Conservation (phyloP, 2,329 filamentous ascomycete genomes). For the Fusarium sublunatum region DNA sequence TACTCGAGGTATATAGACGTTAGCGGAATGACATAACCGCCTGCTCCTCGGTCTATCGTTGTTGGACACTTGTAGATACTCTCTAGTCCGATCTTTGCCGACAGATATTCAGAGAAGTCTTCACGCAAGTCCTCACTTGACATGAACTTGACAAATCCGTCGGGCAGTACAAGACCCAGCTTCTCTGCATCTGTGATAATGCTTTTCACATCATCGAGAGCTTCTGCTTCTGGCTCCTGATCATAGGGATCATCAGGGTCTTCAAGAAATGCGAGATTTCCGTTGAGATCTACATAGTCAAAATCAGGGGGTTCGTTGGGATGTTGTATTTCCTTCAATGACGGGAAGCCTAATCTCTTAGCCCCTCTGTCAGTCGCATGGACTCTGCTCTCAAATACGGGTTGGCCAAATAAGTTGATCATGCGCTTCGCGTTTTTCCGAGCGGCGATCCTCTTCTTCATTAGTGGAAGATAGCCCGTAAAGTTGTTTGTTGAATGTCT, state of each 20-base stretch:
- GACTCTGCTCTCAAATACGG: background rate
- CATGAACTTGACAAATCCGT: slow-evolving; percentile 11
- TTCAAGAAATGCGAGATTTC: slow-evolving; percentile 1
- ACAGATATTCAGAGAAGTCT: no score
- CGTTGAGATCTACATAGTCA: slow-evolving; percentile 5
- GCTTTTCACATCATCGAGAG: background rate
- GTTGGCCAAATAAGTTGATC: background rate
- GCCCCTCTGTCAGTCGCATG: background rate
- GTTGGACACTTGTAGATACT: background rate
- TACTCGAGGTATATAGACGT: no score
- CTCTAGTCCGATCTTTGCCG: no score
- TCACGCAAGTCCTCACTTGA: background rate
- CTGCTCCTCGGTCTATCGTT: background rate
- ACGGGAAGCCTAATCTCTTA: background rate
- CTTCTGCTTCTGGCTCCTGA: background rate
- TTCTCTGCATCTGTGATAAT: slow-evolving; percentile 4
- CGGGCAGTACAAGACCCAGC: slow-evolving; percentile 1
- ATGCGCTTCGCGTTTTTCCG: slow-evolving; percentile 6
- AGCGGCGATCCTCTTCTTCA: slow-evolving; percentile 6
- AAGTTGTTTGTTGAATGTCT: slow-evolving; percentile 4
- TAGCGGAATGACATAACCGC: background rate
- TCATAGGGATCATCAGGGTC: background rate
- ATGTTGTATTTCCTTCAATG: background rate
- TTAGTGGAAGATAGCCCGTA: slow-evolving; percentile 1
- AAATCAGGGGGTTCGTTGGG: background rate